phyloP scores from a whole-genome alignment of 495 filamentous ascomycete species.

The Cenococcum geophilum region DNA sequence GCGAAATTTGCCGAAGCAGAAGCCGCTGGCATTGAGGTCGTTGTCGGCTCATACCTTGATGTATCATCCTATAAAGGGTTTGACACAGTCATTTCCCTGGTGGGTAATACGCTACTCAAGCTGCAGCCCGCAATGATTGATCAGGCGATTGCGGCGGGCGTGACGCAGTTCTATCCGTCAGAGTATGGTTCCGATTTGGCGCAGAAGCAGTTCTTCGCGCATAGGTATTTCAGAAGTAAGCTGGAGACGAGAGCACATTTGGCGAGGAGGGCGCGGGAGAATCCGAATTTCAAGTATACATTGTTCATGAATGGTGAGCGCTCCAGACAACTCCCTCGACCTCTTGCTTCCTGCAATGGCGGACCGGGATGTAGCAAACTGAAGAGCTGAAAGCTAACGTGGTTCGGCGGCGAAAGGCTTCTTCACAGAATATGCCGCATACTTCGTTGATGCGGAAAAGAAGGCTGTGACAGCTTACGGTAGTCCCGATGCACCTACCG shows the following conservation, averaged over 20 bases:
- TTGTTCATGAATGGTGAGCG: slow-evolving; percentile 10
- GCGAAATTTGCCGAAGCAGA: slow-evolving; percentile 14
- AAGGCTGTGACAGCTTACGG: not conserved
- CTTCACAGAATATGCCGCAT: not conserved
- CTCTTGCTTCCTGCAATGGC: slow-evolving; percentile 6
- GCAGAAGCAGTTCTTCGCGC: slow-evolving; percentile 11
- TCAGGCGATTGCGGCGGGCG: slow-evolving; percentile 35
- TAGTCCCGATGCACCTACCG: not conserved
- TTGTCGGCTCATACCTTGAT: slow-evolving; percentile 9
- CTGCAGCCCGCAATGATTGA: slow-evolving; percentile 34
- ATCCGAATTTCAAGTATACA: slow-evolving; percentile 14
- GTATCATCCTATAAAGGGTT: slow-evolving; percentile 15
- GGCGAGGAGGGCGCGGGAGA: not conserved
- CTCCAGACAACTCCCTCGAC: not conserved
- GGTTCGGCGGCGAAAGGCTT: not conserved
- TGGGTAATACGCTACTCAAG: slow-evolving; percentile 16
- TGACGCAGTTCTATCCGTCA: slow-evolving; percentile 37
- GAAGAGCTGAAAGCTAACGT: slow-evolving; percentile 6
- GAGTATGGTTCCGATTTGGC: slow-evolving; percentile 38
- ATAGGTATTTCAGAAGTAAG: slow-evolving; percentile 16
- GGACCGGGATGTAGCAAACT: slow-evolving; percentile 12
- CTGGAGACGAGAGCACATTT: slow-evolving; percentile 12
- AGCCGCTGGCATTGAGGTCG: slow-evolving; percentile 10
- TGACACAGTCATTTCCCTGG: slow-evolving; percentile 14
- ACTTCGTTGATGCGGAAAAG: not conserved